These are phyloP conservation scores for Carpinus fangiana DNA, from an alignment of 306 rosid species.

Conservation along the genomic window DNA sequence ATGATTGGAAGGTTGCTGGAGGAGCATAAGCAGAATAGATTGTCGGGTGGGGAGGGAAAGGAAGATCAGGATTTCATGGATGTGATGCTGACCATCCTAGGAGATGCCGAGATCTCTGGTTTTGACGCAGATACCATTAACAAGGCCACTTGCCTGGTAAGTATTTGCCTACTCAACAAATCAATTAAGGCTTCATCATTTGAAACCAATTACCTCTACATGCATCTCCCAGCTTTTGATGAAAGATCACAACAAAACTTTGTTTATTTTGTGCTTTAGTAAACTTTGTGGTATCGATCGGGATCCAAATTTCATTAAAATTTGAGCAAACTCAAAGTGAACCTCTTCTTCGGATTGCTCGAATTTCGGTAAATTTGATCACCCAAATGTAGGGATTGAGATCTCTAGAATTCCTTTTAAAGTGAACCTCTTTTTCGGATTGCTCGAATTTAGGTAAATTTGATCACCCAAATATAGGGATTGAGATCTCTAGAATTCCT, in stretches of 20 bases:
- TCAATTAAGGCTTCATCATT: neutral
- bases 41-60: constrained; percentile 14
- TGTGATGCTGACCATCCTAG: constrained; percentile 4
- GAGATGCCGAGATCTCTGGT: neutral
- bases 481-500: too few species aligned
- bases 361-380: too few species aligned
- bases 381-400: too few species aligned
- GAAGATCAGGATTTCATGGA: constrained; percentile 47
- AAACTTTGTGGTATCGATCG: neutral
- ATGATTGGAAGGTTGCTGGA: constrained; percentile 37
- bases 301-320: neutral
- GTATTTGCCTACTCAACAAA: neutral
- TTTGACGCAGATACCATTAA: constrained; percentile 9
- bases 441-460: too few species aligned
- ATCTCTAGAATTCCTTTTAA: too few species aligned
- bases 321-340: too few species aligned
- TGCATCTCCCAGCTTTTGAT: neutral
- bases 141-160: constrained; percentile 1
- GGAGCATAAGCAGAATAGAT: constrained; percentile 44
- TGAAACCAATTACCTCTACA: neutral
- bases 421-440: too few species aligned
- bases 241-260: neutral
- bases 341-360: too few species aligned
- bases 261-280: neutral
- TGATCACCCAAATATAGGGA: too few species aligned